Base-by-base conservation (phyloP, 2,329 filamentous ascomycete genomes). In the Penicillium olsonii region DNA sequence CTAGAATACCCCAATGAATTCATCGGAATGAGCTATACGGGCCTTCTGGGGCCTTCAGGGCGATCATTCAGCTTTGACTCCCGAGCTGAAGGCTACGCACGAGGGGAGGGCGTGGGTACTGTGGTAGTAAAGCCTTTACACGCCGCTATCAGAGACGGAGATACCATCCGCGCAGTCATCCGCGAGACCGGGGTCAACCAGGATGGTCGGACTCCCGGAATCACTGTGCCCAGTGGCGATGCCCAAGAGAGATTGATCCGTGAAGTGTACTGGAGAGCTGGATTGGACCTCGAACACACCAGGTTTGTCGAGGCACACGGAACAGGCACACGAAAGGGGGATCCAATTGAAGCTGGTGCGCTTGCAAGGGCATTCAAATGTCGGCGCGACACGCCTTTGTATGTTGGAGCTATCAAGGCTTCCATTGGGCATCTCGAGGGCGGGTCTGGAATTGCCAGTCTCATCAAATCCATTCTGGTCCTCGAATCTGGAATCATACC, bases 401-500 rank as follows among this genome's bases (percentile, higher is more conserved):
- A 57, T n/a, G 44, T 69, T 15, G 64, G 64, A 0, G 48, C 56
- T 1, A 48, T 64, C 41, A 64, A 66, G 31, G 49, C 62, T 24
- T 56, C 52, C 11, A 46, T 63, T 20, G 67, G 67, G 0, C 67
- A 69, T 51, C 37, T 57, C 2, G 67, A 69, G 51, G 62, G 63
- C 15, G 53, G 57, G 5, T 54, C 59, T 2, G 67, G 67, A 1
- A 37, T 69, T 17, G 61, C 66, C 11, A 56, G 61, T 17, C 45
- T 69, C 1, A 76, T 78, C 52, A 77, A 78, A 50, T 60, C 69
- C 1, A 66, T 70, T 0, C 56, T 78, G 44, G 68, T 73, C 50
- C 60, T 79, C 3, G 75, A 78, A 54, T 70, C 71, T 31, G 73
- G 72, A 0, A 68, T 76, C 12, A 70, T 78, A 19, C 68, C 72